Conservation (phyloP, 352 stramenopile species). For the Phytophthora nicotianae region DNA sequence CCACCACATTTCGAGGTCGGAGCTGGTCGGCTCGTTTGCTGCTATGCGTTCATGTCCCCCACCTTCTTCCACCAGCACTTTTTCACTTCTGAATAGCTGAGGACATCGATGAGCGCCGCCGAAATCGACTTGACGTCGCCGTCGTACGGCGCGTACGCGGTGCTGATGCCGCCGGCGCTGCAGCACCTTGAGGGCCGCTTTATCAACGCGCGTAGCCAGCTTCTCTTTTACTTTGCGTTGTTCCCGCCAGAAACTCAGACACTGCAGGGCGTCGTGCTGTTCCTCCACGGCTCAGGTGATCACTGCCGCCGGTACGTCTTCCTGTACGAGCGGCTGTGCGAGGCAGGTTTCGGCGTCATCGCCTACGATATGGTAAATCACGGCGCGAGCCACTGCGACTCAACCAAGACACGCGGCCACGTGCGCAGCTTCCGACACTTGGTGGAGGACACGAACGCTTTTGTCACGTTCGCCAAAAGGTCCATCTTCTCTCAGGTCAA, state of each 20-base stretch:
- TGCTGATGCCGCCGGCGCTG: slow-evolving; percentile 27
- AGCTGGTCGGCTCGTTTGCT: slow-evolving; percentile 18
- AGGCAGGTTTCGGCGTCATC: slow-evolving; percentile 41
- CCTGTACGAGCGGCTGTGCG: slow-evolving; percentile 46
- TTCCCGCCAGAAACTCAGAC: slow-evolving; percentile 23
- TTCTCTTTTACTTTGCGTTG: slow-evolving; percentile 43
- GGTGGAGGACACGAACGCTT: slow-evolving; percentile 49
- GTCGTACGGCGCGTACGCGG: slow-evolving; percentile 16
- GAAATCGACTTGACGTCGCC: slow-evolving; percentile 8
- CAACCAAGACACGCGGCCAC: slow-evolving; percentile 33
- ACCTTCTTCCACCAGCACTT: slow-evolving; percentile 3
- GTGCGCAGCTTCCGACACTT: slow-evolving; percentile 39
- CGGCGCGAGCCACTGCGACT: slow-evolving; percentile 43
- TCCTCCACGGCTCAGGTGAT: slow-evolving; percentile 47
- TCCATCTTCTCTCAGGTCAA: slow-evolving; percentile 32
- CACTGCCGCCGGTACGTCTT: slow-evolving; percentile 46
- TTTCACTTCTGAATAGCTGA: slow-evolving; percentile 1
- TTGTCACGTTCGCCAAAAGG: slow-evolving; percentile 42
- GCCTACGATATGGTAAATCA: slow-evolving; percentile 52
- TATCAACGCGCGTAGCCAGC: slow-evolving; percentile 37
- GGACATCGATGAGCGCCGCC: slow-evolving; percentile 2
- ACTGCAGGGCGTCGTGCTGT: slow-evolving; percentile 46
- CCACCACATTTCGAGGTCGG: slow-evolving; percentile 6
- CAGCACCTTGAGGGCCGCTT: slow-evolving; percentile 38
- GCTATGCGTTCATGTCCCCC: slow-evolving; percentile 4